Evolutionary conservation across 805 yeast species (phyloP).

Genomic region (Millerago galiae): DNA sequence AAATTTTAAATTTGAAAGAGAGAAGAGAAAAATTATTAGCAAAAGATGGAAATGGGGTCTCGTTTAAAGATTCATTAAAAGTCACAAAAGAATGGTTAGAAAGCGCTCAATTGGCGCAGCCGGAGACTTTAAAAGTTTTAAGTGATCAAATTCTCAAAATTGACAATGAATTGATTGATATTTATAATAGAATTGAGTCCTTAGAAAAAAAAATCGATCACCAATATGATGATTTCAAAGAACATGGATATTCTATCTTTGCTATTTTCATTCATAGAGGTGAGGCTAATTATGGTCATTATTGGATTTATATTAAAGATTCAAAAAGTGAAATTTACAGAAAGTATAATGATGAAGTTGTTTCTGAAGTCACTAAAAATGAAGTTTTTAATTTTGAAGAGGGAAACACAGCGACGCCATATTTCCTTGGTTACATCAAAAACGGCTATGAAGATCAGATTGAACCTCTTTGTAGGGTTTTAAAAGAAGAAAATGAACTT

Average conservation of each 20-base stretch:
- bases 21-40: slow-evolving; percentile 37
- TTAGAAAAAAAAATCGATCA: slow-evolving; percentile 44
- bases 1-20: slow-evolving; percentile 36
- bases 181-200: slow-evolving; percentile 35
- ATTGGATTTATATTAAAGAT: slow-evolving; percentile 92
- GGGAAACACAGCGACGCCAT: slow-evolving; percentile 88
- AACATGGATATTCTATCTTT: slow-evolving; percentile 74
- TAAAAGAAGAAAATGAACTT: not conserved
- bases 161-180: slow-evolving; percentile 35
- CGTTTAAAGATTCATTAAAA: slow-evolving; percentile 44
- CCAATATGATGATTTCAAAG: slow-evolving; percentile 57
- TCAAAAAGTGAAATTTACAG: slow-evolving; percentile 61
- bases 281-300: slow-evolving; percentile 93
- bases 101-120: slow-evolving; percentile 32
- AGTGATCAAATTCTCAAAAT: slow-evolving; percentile 40
- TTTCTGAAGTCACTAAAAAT: slow-evolving; percentile 64
- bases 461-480: slow-evolving; percentile 56
- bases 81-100: slow-evolving; percentile 54
- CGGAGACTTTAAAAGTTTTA: slow-evolving; percentile 42
- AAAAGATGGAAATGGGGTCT: slow-evolving; percentile 44
- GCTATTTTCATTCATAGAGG: slow-evolving; percentile 95
- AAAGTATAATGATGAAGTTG: slow-evolving; percentile 92
- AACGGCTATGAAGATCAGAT: slow-evolving; percentile 51
- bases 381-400: slow-evolving; percentile 63
- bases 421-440: slow-evolving; percentile 78